Evolutionary conservation across 2,329 filamentous ascomycete species (phyloP), one percentile per base, ranked within the genome.

Genomic region (Cytospora piceae): DNA sequence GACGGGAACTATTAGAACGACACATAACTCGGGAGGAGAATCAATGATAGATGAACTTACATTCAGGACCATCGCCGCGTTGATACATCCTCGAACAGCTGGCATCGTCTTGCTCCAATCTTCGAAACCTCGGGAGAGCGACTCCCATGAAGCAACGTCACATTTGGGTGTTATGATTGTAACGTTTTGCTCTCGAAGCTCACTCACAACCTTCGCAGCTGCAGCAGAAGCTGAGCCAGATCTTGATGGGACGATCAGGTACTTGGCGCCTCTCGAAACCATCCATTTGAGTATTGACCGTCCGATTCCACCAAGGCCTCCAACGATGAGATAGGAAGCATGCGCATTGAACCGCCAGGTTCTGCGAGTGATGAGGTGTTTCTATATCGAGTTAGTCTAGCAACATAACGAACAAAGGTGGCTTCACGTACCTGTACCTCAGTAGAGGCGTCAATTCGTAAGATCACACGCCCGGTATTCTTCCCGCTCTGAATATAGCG

Each of bases 51-150:
- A n/a, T n/a, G n/a, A n/a, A 39, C 37, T 15, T 17, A 42, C 37
- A 11, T 42, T 54, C 24, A 67, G 59, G 22, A 58, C 52, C 66
- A 67, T 67, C 22, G 66, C 63, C 2, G 72, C 73, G 60, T 82
- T 80, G 20, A 83, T 67, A 51, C 81, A 70, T 32, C 80, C 76
- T 61, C 74, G 66, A 39, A 80, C 72, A 17, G 46, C 42, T 0
- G 63, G 78, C 76, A 70, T 71, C 31, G 5, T 54, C 61, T 27
- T 34, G 27, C 4, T 62, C 51, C 67, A 67, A 60, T 46, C 61
- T 69, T 11, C 68, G 70, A 68, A 1, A 81, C 68, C 24, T 74
- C 70, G 5, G 67, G 62, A 52, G 64, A 71, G 63, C n/a, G n/a
- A n/a, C n/a, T n/a, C n/a, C n/a, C n/a, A n/a, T n/a, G 74, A 70